Conservation (phyloP, 129 eudicot genomes). For the carrot (Daucus carota) region DNA sequence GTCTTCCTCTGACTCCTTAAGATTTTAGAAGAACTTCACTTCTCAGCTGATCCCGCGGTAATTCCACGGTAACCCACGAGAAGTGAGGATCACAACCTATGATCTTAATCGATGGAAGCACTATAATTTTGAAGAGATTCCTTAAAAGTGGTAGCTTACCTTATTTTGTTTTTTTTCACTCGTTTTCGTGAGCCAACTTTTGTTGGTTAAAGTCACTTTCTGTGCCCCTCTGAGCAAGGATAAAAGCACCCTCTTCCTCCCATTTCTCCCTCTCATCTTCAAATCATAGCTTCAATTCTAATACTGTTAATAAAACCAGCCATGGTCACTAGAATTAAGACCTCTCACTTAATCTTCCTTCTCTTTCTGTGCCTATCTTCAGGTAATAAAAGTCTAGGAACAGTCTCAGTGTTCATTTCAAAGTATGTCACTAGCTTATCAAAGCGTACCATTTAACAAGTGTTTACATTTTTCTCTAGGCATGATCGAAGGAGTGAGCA, state of each 20-base stretch:
- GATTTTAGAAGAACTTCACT: no score
- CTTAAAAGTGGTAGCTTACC: not conserved
- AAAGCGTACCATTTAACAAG: not conserved
- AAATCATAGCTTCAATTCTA: conserved; percentile 1
- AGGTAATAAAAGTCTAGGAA: conserved; percentile 20
- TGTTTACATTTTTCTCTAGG: conserved; percentile 14
- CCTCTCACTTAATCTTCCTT: conserved; percentile 33
- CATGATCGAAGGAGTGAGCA: conserved; percentile 16
- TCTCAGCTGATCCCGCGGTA: no score
- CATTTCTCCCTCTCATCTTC: conserved; percentile 12
- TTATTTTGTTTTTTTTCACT: not conserved
- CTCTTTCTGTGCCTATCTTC: conserved; percentile 28
- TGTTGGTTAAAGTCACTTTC: conserved; percentile 22
- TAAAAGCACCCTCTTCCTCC: conserved; percentile 29
- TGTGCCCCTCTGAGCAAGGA: conserved; percentile 18
- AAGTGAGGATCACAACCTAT: not conserved
- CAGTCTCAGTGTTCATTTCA: not conserved
- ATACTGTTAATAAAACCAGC: conserved; percentile 6
- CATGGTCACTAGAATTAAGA: conserved; percentile 39
- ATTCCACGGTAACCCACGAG: no score
- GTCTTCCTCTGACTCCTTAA: no score
- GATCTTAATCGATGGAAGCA: not conserved
- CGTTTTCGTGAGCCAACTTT: not conserved
- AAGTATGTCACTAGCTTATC: not conserved
- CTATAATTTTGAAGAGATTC: no score